Evolutionary conservation across 2,329 filamentous ascomycete genomes (phyloP).

Genomic region (Capronia epimyces): DNA sequence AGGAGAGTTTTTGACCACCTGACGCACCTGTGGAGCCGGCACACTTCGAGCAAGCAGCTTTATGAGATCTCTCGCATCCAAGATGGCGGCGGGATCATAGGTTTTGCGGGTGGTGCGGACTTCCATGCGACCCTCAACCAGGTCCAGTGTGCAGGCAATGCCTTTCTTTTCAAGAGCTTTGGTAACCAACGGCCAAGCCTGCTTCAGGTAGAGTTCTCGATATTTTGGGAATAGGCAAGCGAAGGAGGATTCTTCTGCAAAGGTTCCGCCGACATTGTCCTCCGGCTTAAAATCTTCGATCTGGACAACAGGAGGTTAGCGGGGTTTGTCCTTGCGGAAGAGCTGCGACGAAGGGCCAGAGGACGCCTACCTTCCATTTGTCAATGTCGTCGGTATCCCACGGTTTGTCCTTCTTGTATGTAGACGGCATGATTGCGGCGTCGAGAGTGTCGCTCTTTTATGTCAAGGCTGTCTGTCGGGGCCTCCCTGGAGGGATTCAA

Average conservation of each 20-base stretch:
- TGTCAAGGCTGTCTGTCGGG: too few relatives aligned
- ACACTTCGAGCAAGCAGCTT: conserved; percentile 88
- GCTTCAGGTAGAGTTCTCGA: conserved; percentile 85
- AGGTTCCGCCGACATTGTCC: conserved; percentile 79
- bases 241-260: conserved; percentile 91
- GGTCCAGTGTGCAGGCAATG: conserved; percentile 84
- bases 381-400: conserved; percentile 97
- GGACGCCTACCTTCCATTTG: conserved; percentile 70
- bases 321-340: neutral
- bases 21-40: conserved; percentile 57
- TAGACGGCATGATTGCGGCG: conserved; percentile 65
- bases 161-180: conserved; percentile 78
- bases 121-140: conserved; percentile 94
- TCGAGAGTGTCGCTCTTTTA: neutral
- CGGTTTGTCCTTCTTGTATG: conserved; percentile 81
- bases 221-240: conserved; percentile 84
- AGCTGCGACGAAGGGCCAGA: neutral
- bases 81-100: conserved; percentile 83
- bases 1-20: neutral
- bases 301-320: conserved; percentile 36
- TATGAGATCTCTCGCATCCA: conserved; percentile 91
- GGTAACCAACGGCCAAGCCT: conserved; percentile 88
- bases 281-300: conserved; percentile 77
- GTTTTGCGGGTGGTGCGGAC: conserved; percentile 92
- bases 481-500: too few relatives aligned